These are phyloP conservation scores for Elaeis oleifera DNA, from an alignment of 202 grass and related monocot species.

Conservation along the genomic window DNA sequence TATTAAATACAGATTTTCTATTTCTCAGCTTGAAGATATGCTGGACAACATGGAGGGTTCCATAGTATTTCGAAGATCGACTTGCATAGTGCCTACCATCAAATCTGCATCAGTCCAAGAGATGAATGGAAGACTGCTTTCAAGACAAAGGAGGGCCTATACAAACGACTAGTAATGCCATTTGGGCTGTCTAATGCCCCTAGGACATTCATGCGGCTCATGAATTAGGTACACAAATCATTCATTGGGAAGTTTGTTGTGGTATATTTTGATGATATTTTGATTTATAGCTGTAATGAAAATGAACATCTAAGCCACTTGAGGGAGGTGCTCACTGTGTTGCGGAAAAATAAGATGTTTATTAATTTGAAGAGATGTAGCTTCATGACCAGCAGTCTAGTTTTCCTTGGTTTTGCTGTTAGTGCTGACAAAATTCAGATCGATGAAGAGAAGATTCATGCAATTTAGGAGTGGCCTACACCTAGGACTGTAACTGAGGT, in stretches of 20 bases:
- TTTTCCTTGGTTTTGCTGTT: neutral
- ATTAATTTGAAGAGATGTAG: neutral
- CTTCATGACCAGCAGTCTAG: neutral
- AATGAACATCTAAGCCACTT: neutral
- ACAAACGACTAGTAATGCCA: neutral
- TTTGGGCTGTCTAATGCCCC: neutral
- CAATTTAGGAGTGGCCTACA: neutral
- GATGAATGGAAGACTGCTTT: neutral
- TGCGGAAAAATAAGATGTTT: neutral
- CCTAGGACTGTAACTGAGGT: neutral
- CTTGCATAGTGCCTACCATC: no score
- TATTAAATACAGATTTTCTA: neutral
- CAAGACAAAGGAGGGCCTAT: neutral
- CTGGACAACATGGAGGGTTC: neutral
- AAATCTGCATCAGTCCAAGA: no score
- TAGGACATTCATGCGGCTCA: neutral
- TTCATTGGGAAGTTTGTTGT: neutral
- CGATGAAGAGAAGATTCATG: neutral
- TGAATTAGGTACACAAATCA: neutral
- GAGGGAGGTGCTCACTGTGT: neutral
- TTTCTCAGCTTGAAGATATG: neutral
- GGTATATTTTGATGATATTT: neutral
- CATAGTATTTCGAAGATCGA: neutral
- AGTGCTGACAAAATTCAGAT: neutral
- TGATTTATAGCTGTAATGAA: neutral